These are phyloP conservation scores for Physcomitrellopsis africana DNA, from an alignment of 225 moss, liverwort and hornwort genomes.

Conservation along the genomic window DNA sequence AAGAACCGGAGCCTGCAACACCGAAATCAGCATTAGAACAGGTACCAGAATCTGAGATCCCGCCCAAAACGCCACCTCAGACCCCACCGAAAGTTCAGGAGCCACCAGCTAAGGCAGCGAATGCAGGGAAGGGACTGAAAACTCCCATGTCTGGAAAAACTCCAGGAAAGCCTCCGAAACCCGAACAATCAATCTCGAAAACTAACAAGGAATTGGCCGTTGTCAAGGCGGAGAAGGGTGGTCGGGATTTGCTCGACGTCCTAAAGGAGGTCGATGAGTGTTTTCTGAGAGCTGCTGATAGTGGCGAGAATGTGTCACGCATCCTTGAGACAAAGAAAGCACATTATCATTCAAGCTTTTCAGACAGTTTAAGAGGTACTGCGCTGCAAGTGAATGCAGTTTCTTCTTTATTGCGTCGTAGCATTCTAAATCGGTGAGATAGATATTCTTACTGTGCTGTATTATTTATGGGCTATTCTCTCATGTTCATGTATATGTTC, in stretches of 20 bases:
- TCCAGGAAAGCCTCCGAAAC: conserved; percentile 40
- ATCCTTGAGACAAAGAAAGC: conserved; percentile 74
- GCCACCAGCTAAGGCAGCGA: conserved; percentile 30
- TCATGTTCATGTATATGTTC: background rate
- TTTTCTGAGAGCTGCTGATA: conserved; percentile 58
- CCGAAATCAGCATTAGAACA: background rate
- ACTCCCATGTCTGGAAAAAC: conserved; percentile 28
- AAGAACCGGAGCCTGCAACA: background rate
- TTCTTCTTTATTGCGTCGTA: background rate
- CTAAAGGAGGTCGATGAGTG: conserved; percentile 71
- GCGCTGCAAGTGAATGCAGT: conserved; percentile 17
- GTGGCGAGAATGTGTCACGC: conserved; percentile 62
- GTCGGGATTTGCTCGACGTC: conserved; percentile 65
- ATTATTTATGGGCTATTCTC: background rate
- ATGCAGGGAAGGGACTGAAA: conserved; percentile 18
- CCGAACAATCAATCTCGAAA: conserved; percentile 30
- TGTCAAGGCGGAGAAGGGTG: conserved; percentile 42
- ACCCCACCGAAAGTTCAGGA: conserved; percentile 32
- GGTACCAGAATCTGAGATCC: conserved; percentile 23
- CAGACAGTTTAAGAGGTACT: conserved; percentile 50
- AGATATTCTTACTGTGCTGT: background rate
- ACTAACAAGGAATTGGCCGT: conserved; percentile 48
- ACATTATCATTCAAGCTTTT: conserved; percentile 72
- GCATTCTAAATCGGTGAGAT: background rate
- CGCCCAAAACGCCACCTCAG: conserved; percentile 33